phyloP scores from a whole-genome alignment of 2,329 filamentous ascomycete genomes.

The Apiospora arundinis region DNA sequence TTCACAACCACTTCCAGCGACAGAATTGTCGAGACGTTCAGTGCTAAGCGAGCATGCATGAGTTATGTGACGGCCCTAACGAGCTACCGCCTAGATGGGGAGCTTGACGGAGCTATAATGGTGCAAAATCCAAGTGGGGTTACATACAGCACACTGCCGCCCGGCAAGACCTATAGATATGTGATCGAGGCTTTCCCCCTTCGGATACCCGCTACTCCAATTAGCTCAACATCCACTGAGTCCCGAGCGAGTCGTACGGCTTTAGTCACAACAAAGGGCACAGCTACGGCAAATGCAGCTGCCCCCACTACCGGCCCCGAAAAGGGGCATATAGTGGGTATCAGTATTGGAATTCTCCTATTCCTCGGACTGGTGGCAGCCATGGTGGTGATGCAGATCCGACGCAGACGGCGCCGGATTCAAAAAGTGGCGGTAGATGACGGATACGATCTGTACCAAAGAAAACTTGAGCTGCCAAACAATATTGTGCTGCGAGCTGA shows the following conservation, averaged over 20 bases:
- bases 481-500: background rate
- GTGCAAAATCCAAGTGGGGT: no score
- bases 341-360: background rate
- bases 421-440: background rate
- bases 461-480: background rate
- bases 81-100: background rate
- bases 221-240: background rate
- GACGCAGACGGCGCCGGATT: background rate
- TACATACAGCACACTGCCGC: background rate
- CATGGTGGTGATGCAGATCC: background rate
- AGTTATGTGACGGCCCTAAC: background rate
- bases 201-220: background rate
- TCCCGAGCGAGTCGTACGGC: no score
- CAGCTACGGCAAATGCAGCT: no score
- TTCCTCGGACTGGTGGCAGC: background rate
- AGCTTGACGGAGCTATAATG: no score
- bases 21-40: no score
- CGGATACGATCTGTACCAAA: background rate
- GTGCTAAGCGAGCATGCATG: background rate
- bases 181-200: background rate
- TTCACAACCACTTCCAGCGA: background rate
- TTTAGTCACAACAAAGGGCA: no score
- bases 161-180: background rate
- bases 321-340: background rate
- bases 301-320: no score